Evolutionary conservation across 176 grass and related monocot genomes (phyloP), one percentile per base, ranked within the genome.

Genomic region (Aegilops speltoides): DNA sequence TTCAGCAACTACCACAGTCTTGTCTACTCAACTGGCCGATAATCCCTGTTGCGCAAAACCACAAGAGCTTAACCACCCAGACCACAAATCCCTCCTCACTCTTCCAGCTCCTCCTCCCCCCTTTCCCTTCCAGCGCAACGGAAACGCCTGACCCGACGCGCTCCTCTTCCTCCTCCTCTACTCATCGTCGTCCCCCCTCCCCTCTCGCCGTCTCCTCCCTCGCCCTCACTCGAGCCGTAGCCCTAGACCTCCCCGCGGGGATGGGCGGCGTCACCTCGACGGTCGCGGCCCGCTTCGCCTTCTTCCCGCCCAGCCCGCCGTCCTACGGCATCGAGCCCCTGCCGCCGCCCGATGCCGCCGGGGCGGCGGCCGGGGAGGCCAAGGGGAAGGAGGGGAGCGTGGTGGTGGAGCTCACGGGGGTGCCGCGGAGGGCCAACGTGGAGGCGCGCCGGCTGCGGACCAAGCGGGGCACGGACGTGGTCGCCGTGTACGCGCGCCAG

Each of bases 181-280:
- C 76, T 20, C 65, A 57, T 56, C 52, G 52, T n/a, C 29, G 50
- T 54, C 40, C 73, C 73, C 4, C 2, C 14, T 32, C 7, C 17
- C n/a, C 25, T 1, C 23, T 24, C 84, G 20, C 29, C 24, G 2
- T 50, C 33, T 10, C 29, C 41, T 7, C 6, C 79, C 1, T 70
- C 52, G 8, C 36, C 41, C 2, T 33, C 7, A 11, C 33, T 32
- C 46, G 23, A 13, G 36, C 62, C 69, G 52, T 45, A 82, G 64
- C 86, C 90, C 71, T 88, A 88, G 28, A 13, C 64, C 65, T 8
- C 50, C 8, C 17, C 3, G 25, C 10, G 24, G 10, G 73, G 83
- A 95, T 95, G 93, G 93, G 93, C 59, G 93, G 86, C 62, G 91
- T 95, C 81, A 91, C 93, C 72, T 95, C 93, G 41, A 87, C 93